phyloP scores from a whole-genome alignment of 1,139 yeast genomes.

The Zygosaccharomyces pseudobailii region DNA sequence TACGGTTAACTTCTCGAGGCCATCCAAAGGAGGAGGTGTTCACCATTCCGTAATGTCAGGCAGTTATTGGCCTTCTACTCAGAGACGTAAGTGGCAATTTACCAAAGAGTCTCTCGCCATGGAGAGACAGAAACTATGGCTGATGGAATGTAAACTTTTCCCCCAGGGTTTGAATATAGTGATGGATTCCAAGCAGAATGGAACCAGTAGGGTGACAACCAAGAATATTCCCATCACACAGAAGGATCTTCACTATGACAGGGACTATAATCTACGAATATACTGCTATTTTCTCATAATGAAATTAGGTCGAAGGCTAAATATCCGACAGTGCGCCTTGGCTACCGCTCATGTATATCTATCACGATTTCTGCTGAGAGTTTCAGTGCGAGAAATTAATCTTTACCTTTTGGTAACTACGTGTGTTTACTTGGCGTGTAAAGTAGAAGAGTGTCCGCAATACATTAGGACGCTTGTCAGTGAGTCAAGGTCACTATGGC shows the following conservation, averaged over 20 bases:
- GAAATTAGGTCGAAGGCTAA: slow-evolving; percentile 71
- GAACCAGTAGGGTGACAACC: slow-evolving; percentile 28
- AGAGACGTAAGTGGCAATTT: slow-evolving; percentile 57
- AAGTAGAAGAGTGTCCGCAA: slow-evolving; percentile 92
- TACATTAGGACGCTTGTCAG: slow-evolving; percentile 78
- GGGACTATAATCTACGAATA: slow-evolving; percentile 52
- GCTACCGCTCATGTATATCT: slow-evolving; percentile 87
- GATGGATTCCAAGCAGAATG: slow-evolving; percentile 26
- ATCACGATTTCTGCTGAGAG: slow-evolving; percentile 66
- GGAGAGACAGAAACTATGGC: slow-evolving; percentile 38
- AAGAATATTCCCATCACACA: slow-evolving; percentile 41
- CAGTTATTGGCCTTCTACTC: slow-evolving; percentile 66
- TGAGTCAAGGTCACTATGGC: slow-evolving; percentile 91
- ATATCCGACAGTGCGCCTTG: slow-evolving; percentile 73
- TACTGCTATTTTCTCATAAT: slow-evolving; percentile 65
- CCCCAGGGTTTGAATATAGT: slow-evolving; percentile 32
- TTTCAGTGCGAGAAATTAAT: slow-evolving; percentile 75
- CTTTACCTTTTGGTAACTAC: slow-evolving; percentile 77
- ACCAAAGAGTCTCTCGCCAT: slow-evolving; percentile 44
- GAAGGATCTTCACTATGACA: slow-evolving; percentile 48
- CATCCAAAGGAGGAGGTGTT: background rate
- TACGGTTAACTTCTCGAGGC: background rate
- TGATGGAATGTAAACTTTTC: slow-evolving; percentile 35
- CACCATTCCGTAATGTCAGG: slow-evolving; percentile 44
- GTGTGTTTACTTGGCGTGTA: slow-evolving; percentile 83